phyloP scores from a whole-genome alignment of 495 filamentous ascomycete species.

The Tuber aestivum region DNA sequence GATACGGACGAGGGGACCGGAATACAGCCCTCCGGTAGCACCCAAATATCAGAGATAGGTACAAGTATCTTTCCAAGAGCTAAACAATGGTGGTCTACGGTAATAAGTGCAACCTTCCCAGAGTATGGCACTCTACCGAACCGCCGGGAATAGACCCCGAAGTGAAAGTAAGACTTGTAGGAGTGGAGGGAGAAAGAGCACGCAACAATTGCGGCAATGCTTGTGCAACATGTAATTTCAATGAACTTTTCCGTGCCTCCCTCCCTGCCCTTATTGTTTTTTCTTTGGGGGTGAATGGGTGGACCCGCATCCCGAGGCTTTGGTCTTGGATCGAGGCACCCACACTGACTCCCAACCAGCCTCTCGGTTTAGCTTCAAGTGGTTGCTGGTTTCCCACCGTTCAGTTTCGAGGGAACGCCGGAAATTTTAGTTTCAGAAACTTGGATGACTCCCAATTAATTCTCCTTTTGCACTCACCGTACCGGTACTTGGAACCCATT shows the following conservation, averaged over 20 bases:
- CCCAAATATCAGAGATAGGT: not conserved
- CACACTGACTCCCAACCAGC: constrained; percentile 31
- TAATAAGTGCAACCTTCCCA: not conserved
- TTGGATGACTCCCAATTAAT: not conserved
- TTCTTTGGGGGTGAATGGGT: constrained; percentile 15
- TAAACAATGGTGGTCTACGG: not conserved
- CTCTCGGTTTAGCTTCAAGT: constrained; percentile 22
- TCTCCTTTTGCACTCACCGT: not conserved
- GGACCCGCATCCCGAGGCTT: constrained; percentile 36
- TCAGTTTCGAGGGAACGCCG: not conserved
- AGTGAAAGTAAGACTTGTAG: constrained; percentile 12
- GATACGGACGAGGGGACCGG: too few relatives aligned
- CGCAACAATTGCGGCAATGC: constrained; percentile 37
- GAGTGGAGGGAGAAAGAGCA: constrained; percentile 30
- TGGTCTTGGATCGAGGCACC: constrained; percentile 34
- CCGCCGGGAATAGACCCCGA: constrained; percentile 22
- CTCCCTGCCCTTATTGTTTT: constrained; percentile 7
- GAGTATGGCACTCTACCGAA: constrained; percentile 23
- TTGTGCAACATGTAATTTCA: constrained; percentile 38
- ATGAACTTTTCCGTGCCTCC: constrained; percentile 17
- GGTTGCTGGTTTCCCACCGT: constrained; percentile 3
- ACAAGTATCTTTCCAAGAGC: not conserved
- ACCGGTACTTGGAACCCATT: not conserved
- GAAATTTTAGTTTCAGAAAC: constrained; percentile 1
- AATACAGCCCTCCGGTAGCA: not conserved